These are phyloP conservation scores for Fistulinella prunicolor DNA, from an alignment of 768 basidiomycete species.

Conservation along the genomic window DNA sequence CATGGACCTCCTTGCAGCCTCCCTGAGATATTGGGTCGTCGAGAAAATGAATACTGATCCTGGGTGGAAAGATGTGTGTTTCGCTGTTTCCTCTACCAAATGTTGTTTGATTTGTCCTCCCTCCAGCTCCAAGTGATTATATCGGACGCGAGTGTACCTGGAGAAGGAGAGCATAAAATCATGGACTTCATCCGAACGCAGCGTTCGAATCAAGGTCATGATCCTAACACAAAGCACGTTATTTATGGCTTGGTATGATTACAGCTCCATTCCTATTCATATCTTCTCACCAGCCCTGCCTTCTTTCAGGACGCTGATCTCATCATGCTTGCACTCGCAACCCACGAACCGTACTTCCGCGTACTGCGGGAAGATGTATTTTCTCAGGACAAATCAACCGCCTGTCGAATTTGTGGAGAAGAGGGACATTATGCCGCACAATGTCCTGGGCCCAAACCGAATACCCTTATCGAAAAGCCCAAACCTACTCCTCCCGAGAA, in stretches of 20 bases:
- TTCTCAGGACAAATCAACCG: constrained; percentile 70
- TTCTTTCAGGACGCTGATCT: constrained; percentile 86
- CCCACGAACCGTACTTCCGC: constrained; percentile 97
- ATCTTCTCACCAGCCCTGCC: constrained; percentile 9
- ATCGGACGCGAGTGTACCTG: constrained; percentile 95
- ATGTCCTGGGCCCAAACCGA: constrained; percentile 79
- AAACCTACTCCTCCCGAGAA: constrained; percentile 58
- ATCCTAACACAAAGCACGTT: constrained; percentile 94
- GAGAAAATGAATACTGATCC: constrained; percentile 93
- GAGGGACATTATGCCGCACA: constrained; percentile 94
- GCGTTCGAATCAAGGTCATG: constrained; percentile 80
- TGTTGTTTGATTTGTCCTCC: constrained; percentile 1
- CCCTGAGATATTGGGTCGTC: constrained; percentile 94
- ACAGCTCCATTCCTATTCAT: not conserved
- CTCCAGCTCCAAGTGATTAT: constrained; percentile 89
- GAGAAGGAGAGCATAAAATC: constrained; percentile 99
- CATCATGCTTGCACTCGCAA: constrained; percentile 97
- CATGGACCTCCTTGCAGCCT: constrained; percentile 88
- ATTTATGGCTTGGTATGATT: constrained; percentile 89
- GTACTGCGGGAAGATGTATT: constrained; percentile 99
- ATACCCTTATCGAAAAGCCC: constrained; percentile 41
- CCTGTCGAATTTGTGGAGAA: constrained; percentile 92
- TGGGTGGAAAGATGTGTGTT: constrained; percentile 86
- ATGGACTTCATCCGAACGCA: constrained; percentile 98
- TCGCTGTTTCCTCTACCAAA: not conserved